phyloP scores from a whole-genome alignment of 768 basidiomycete genomes.

The Paxillus involutus region DNA sequence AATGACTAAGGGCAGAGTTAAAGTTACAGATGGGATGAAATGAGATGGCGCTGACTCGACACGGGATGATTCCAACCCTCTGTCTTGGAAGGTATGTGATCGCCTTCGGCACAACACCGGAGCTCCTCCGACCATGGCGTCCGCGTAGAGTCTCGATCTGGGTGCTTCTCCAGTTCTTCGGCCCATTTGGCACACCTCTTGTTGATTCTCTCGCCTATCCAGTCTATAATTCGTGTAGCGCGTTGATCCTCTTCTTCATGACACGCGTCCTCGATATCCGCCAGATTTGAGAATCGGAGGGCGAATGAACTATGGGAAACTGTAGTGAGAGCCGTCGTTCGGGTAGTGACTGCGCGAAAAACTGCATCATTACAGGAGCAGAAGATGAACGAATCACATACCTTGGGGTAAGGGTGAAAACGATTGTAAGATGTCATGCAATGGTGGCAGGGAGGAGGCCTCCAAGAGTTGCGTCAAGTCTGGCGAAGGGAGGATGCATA shows the following conservation, averaged over 20 bases:
- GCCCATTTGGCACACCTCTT: constrained; percentile 69
- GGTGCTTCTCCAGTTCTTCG: constrained; percentile 54
- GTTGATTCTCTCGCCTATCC: constrained; percentile 75
- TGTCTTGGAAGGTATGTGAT: constrained; percentile 63
- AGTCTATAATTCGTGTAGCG: constrained; percentile 79
- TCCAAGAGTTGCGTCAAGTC: constrained; percentile 66
- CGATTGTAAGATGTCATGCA: constrained; percentile 76
- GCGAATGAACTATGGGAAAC: constrained; percentile 72
- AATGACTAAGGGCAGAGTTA: constrained; percentile 53
- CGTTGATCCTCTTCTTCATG: constrained; percentile 79
- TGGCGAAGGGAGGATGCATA: constrained; percentile 69
- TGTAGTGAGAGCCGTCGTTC: constrained; percentile 70
- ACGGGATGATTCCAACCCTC: constrained; percentile 91
- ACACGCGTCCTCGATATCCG: constrained; percentile 70
- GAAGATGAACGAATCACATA: constrained; percentile 29
- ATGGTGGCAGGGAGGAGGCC: constrained; percentile 59
- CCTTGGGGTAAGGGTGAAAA: constrained; percentile 85
- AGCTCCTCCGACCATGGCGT: constrained; percentile 92
- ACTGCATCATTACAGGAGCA: constrained; percentile 3
- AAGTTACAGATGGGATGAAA: constrained; percentile 11
- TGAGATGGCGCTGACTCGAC: constrained; percentile 52
- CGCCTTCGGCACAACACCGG: constrained; percentile 72
- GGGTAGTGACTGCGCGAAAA: constrained; percentile 62
- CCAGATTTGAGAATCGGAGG: constrained; percentile 75
- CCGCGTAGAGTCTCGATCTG: constrained; percentile 39